These are phyloP conservation scores for Hypoxylon lienhwacheense DNA, from an alignment of 495 filamentous ascomycete genomes.

Conservation along the genomic window DNA sequence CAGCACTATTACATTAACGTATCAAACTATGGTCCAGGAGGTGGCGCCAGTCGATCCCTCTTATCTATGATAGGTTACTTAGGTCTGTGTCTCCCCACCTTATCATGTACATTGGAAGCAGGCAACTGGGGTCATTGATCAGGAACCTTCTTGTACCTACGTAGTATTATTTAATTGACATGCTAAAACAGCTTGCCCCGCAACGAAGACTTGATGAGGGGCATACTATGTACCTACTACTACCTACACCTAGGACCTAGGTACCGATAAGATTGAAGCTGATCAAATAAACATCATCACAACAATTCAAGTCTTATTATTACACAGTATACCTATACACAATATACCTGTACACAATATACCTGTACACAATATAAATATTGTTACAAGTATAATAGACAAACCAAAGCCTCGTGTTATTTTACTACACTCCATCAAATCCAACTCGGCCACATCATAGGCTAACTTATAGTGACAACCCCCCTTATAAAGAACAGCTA, in stretches of 20 bases:
- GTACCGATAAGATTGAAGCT: not conserved
- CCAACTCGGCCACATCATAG: not conserved
- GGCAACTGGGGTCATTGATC: constrained; percentile 3
- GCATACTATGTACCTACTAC: too few species aligned
- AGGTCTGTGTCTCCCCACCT: constrained; percentile 13
- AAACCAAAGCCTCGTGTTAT: too few species aligned
- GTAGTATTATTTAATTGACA: not conserved
- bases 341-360: too few species aligned
- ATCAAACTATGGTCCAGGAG: not conserved
- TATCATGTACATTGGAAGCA: too few species aligned
- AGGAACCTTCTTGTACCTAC: constrained; percentile 4
- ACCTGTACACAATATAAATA: too few species aligned
- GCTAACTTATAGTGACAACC: too few species aligned
- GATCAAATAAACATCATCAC: constrained; percentile 8
- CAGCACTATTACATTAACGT: constrained; percentile 7
- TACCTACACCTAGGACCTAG: too few species aligned
- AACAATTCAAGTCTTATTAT: not conserved
- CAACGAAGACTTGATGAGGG: constrained; percentile 8
- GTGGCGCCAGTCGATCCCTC: constrained; percentile 13
- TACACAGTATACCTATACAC: not conserved
- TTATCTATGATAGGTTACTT: constrained; percentile 21
- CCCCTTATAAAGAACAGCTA: too few species aligned
- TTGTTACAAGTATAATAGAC: too few species aligned
- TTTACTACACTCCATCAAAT: too few species aligned
- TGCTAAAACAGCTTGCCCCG: constrained; percentile 8